Base-by-base conservation (phyloP, 805 yeast species). In the Diddensiella transvaalensis region DNA sequence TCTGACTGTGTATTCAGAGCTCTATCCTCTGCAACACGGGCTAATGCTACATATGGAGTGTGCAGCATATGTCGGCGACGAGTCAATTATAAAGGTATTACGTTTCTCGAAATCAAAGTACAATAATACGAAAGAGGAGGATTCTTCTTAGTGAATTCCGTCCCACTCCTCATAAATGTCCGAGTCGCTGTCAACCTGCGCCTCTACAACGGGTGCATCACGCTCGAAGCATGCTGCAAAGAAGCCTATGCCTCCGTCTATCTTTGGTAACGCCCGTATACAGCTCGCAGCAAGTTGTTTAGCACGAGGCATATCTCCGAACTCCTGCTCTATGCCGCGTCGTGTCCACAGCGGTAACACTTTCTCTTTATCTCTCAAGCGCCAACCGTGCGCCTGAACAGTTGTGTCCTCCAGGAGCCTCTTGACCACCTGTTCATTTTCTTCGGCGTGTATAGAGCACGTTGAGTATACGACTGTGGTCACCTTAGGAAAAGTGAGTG, bases 191-290 rank as follows among this genome's bases (percentile, higher is more conserved):
- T 36, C 40, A 4, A n/a, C 32, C 5, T 42, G 46, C 15, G 26
- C 46, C 13, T 42, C 47, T 13, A 6, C 22, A 10, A 18, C 35
- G n/a, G 21, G 33, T 22, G 13, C 48, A 49, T 53, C 61, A 48
- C 85, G 75, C 54, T 86, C 85, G 63, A 93, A 91, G 48, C 93
- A 83, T 1, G 90, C 98, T 0, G 97, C 98, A 67, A 93, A 93
- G 63, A 93, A 93, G 0, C 99, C 99, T 59, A 93, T 93, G n/a
- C 99, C 99, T 24, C 98, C 99, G 64, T 93, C 99, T 39, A 77
- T 84, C 52, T 80, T 83, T 0, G 97, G 96, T 38, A 82, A 68
- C 0, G 90, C 85, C 56, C 99, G 74, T 0, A 93, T 81, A 68
- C 97, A 90, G 0, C 93, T 91, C 1, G 82, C 88, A 1, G 96